Conservation (phyloP, 1,284 basidiomycete species). For the Ustilago curta region DNA sequence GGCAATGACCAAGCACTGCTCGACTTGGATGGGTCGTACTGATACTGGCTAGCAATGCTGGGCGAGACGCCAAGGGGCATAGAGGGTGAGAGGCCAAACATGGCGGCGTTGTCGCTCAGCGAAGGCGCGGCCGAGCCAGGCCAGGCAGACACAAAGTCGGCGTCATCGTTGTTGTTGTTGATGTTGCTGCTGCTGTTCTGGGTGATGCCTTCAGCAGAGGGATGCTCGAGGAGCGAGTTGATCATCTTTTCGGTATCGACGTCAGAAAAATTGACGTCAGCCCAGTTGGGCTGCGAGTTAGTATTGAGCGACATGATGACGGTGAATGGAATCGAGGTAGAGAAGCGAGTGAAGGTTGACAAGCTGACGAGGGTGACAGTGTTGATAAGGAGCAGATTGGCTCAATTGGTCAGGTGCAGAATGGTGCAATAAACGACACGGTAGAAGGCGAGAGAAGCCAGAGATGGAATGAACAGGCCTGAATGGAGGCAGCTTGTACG, state of each 20-base stretch:
- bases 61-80: conserved; percentile 20
- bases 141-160: conserved; percentile 9
- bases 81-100: conserved; percentile 29
- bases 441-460: conserved; percentile 11
- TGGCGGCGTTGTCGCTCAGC: conserved; percentile 15
- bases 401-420: conserved; percentile 23
- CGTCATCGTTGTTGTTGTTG: not conserved
- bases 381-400: not conserved
- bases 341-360: too few species aligned
- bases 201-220: not conserved
- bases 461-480: conserved; percentile 10
- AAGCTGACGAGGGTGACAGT: not conserved
- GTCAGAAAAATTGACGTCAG: conserved; percentile 21
- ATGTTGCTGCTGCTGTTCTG: not conserved
- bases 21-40: conserved; percentile 6
- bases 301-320: conserved; percentile 12
- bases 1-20: conserved; percentile 14
- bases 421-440: conserved; percentile 28
- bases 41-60: conserved; percentile 18
- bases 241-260: conserved; percentile 41
- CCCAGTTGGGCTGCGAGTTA: conserved; percentile 26
- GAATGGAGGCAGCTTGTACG: conserved; percentile 27
- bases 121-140: conserved; percentile 9
- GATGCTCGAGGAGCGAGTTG: conserved; percentile 21
- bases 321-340: not conserved